Base-by-base conservation (phyloP, 345 rosid genomes). In the Chamaenerion angustifolium region DNA sequence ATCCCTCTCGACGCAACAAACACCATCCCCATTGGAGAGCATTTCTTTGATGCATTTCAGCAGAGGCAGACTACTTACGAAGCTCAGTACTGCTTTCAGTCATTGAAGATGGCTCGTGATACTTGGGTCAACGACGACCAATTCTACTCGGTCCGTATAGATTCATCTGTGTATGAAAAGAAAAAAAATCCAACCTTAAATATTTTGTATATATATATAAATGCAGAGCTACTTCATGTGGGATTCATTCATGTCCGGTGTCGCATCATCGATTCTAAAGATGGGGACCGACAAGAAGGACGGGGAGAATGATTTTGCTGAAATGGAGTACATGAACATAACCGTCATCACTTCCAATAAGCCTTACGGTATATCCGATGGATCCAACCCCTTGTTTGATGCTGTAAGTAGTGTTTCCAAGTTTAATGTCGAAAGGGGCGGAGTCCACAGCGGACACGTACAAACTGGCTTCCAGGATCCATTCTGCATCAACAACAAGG, bases 1-100 rank as follows among this genome's bases (percentile, higher is more conserved):
- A 77, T 90, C 56, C 95, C 95, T 1, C 64, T 90, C 16, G 98
- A 90, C 71, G 98, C 95, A 51, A 90, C 98, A 23, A 83, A 90
- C 63, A 86, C 92, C 10, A 83, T 86, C 59, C 88, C 94, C 3
- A 56, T 70, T 45, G 73, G 11, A 60, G 15, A 73, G 61, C 46
- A 75, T 7, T 90, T 90, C 71, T 85, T 77, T 23, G 45, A 74
- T 35, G 57, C 71, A 48, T 83, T 90, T 45, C 82, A 86, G 68
- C 52, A 46, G 46, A 79, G 46, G 45, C 86, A 81, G 46, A 47
- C 57, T 16, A 86, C 98, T 10, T 81, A 70, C 10, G 92, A 90
- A 71, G 88, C 94, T 48, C 82, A 81, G 54, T 90, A 90, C 51
- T 62, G 78, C 71, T 86, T 77, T 68, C 68, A 61, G 60, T 76